A percentile compares a stretch with the other conserved stretches of the same genome.
Evolutionary conservation across 202 grass and related monocot genomes (phyloP).

Genomic region (Tripidium arundinaceum): DNA sequence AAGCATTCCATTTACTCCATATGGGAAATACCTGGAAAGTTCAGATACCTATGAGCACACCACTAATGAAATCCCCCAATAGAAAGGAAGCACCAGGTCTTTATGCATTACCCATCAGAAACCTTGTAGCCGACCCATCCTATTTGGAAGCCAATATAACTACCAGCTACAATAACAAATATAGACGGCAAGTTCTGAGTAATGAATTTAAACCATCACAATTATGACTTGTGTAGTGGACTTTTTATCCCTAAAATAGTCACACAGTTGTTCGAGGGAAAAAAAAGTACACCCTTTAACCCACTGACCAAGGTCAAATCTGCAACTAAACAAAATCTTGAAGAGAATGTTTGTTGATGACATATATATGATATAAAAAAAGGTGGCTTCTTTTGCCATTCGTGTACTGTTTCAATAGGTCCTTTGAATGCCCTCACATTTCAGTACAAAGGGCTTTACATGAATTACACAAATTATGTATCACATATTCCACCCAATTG

Average conservation of each 20-base stretch:
- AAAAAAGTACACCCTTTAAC: too few species aligned
- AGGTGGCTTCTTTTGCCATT: too few species aligned
- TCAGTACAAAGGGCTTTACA: too few species aligned
- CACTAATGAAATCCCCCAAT: neutral
- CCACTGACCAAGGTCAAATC: neutral
- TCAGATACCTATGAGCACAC: neutral
- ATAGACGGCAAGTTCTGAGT: constrained; percentile 21
- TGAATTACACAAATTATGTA: too few species aligned
- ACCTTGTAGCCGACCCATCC: constrained; percentile 95
- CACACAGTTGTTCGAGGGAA: too few species aligned
- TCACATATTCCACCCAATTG: too few species aligned
- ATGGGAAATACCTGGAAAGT: constrained; percentile 81
- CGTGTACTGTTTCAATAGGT: too few species aligned
- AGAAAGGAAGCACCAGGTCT: neutral
- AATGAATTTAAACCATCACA: too few species aligned
- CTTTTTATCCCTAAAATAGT: too few species aligned
- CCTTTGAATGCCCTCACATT: too few species aligned
- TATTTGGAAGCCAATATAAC: constrained; percentile 90
- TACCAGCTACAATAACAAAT: constrained; percentile 93
- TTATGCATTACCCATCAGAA: constrained; percentile 62
- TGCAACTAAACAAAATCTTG: neutral
- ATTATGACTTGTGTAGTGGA: too few species aligned
- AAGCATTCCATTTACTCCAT: constrained; percentile 92
- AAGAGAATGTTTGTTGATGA: neutral
- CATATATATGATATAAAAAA: too few species aligned